Conservation (phyloP, 75 land plant species). For the Pseudotsuga menziesii region DNA sequence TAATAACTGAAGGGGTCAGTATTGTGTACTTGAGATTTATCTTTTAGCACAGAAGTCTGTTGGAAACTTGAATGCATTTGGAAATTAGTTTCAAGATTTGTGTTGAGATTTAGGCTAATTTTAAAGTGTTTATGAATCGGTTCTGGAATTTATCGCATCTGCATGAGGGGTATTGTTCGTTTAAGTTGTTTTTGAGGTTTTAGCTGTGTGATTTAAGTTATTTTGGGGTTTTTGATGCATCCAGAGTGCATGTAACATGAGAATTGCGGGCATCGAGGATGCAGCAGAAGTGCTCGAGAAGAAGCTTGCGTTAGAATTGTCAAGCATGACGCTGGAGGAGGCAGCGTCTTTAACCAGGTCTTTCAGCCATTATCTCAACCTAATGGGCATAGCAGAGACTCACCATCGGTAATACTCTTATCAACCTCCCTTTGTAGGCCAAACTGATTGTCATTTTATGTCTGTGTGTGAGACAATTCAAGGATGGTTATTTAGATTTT, state of each 20-base stretch:
- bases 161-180: neutral
- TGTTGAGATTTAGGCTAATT: neutral
- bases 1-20: no score
- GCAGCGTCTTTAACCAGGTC: conserved; percentile 78
- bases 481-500: no score
- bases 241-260: conserved; percentile 79
- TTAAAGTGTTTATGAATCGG: neutral
- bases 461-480: no score
- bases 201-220: neutral
- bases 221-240: neutral
- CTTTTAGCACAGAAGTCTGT: neutral
- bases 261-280: conserved; percentile 69
- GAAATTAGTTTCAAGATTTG: neutral
- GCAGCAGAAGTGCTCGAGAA: conserved; percentile 77
- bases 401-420: conserved; percentile 64
- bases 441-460: no score
- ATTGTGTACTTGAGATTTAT: neutral
- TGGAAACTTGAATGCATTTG: neutral
- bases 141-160: neutral
- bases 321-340: conserved; percentile 74
- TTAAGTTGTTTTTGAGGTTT: neutral
- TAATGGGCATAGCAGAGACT: conserved; percentile 95
- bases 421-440: no score
- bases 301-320: conserved; percentile 74
- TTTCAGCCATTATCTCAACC: conserved; percentile 84